These are phyloP conservation scores for Botrytis paeoniae DNA, from an alignment of 2,329 filamentous ascomycete genomes.

Conservation along the genomic window DNA sequence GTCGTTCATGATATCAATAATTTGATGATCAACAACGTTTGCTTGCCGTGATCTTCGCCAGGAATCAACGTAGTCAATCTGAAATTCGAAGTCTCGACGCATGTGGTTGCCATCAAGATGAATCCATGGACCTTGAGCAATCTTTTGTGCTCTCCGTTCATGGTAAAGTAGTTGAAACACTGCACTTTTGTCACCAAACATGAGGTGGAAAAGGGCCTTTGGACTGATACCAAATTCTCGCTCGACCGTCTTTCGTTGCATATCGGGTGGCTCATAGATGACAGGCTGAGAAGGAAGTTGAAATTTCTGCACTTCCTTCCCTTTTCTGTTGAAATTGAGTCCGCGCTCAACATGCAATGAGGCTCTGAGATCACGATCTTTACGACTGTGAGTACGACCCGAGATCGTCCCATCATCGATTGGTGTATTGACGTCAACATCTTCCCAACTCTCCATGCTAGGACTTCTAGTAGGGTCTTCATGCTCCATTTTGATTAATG, in stretches of 20 bases:
- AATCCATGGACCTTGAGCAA: constrained; percentile 84
- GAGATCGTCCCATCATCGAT: constrained; percentile 55
- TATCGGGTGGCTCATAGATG: constrained; percentile 77
- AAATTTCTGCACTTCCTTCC: constrained; percentile 55
- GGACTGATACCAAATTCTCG: constrained; percentile 86
- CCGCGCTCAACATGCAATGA: constrained; percentile 62
- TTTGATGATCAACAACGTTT: constrained; percentile 76
- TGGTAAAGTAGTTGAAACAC: constrained; percentile 58
- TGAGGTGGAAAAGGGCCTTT: constrained; percentile 91
- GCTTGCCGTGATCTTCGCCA: constrained; percentile 59
- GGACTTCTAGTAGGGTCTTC: constrained; percentile 60
- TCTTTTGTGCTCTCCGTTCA: constrained; percentile 73
- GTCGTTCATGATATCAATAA: constrained; percentile 78
- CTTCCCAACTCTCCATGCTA: constrained; percentile 88
- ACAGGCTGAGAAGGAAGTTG: constrained; percentile 79
- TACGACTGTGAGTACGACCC: constrained; percentile 39
- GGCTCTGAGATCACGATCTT: constrained; percentile 50
- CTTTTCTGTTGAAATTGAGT: constrained; percentile 45
- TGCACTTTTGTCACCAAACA: constrained; percentile 94
- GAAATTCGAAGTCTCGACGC: constrained; percentile 77
- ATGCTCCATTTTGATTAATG: constrained; percentile 71
- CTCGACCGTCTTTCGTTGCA: constrained; percentile 72
- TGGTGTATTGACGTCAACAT: constrained; percentile 61
- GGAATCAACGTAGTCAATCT: constrained; percentile 64
- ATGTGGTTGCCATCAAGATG: constrained; percentile 67